Conservation (phyloP, 176 grass and related monocot genomes). For the Puya raimondii region DNA sequence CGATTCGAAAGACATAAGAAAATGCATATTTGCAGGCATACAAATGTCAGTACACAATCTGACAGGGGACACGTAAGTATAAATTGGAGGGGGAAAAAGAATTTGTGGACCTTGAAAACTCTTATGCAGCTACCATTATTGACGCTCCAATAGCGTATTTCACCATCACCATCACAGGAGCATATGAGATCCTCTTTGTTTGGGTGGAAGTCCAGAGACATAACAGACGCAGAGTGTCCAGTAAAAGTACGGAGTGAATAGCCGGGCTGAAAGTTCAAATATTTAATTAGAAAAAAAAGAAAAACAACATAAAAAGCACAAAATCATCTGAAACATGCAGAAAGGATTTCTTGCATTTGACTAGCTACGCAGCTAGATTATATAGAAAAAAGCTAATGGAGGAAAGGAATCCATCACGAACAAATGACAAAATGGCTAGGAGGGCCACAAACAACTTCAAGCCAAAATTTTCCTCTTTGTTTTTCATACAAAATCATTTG, state of each 20-base stretch:
- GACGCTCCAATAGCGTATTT: slow-evolving; percentile 37
- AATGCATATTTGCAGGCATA: no score
- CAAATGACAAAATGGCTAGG: not conserved
- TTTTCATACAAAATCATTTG: not conserved
- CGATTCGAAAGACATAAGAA: not conserved
- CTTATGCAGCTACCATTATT: slow-evolving; percentile 25
- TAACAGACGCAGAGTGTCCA: slow-evolving; percentile 42
- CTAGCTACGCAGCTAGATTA: not conserved
- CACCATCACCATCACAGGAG: slow-evolving; percentile 46
- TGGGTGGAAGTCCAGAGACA: slow-evolving; percentile 57
- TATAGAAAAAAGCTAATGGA: not conserved
- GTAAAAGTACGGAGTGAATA: slow-evolving; percentile 29
- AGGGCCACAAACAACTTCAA: not conserved
- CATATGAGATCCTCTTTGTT: slow-evolving; percentile 33
- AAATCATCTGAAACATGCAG: not conserved
- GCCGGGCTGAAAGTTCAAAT: slow-evolving; percentile 30
- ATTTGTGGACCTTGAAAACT: slow-evolving; percentile 16
- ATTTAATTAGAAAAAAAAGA: not conserved
- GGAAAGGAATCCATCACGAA: not conserved
- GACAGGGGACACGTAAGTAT: no score
- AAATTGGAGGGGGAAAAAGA: not conserved
- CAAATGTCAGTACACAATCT: not conserved
- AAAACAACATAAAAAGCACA: not conserved
- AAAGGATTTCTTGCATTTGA: not conserved
- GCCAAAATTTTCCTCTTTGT: not conserved